A percentile compares a stretch with the other conserved stretches of the same genome.
Evolutionary conservation across 2,329 filamentous ascomycete species (phyloP).

Genomic region (Lachnellula occidentalis): DNA sequence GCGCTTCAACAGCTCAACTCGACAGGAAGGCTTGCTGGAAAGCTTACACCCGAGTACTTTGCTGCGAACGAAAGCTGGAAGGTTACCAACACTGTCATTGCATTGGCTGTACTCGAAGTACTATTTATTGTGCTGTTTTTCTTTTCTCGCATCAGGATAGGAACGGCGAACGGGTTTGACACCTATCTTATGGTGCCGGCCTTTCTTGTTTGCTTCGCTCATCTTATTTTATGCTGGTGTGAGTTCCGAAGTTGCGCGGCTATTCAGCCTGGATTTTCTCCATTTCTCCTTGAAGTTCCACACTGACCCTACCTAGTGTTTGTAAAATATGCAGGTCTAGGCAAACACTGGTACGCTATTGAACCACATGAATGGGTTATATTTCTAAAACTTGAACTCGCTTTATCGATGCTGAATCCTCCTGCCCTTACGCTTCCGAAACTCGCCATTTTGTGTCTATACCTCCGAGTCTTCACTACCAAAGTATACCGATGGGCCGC

Average conservation of each 20-base stretch:
- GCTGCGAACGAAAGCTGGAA: neutral
- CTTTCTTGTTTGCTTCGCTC: neutral
- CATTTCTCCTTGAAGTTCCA: neutral
- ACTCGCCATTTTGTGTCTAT: slow-evolving; percentile 5
- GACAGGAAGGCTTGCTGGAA: no score
- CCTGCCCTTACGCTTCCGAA: neutral
- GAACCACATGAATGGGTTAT: neutral
- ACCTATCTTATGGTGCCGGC: neutral
- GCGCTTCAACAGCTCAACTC: no score
- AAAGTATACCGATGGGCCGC: slow-evolving; percentile 2
- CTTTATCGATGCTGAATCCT: neutral
- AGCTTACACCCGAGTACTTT: no score
- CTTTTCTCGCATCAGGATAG: neutral
- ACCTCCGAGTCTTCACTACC: slow-evolving; percentile 4
- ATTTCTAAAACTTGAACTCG: neutral
- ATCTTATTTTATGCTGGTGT: neutral
- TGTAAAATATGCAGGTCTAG: neutral
- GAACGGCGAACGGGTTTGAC: neutral
- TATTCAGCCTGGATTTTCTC: neutral
- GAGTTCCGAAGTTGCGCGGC: neutral
- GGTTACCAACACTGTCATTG: neutral
- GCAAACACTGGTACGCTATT: neutral
- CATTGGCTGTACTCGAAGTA: neutral
- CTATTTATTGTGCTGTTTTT: neutral
- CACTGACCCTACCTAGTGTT: neutral